Evolutionary conservation across 805 yeast genomes (phyloP).

Genomic region (Wickerhamiella domercqiae): DNA sequence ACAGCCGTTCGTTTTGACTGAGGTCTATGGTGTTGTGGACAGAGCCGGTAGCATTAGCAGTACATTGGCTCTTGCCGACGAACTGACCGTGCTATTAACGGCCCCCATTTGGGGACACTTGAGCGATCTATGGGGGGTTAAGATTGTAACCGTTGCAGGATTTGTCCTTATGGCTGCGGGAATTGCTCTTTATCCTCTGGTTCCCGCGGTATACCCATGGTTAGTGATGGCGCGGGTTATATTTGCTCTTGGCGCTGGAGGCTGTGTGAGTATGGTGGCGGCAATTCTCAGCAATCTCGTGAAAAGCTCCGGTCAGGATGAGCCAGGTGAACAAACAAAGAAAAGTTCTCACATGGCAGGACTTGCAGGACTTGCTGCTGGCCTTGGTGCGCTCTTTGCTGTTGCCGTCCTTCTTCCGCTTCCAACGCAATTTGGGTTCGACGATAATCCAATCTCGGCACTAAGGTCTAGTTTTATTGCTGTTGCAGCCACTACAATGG

Average conservation of each 20-base stretch:
- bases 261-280: constrained; percentile 41
- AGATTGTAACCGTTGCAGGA: constrained; percentile 35
- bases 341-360: constrained; percentile 44
- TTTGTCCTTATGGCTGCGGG: constrained; percentile 34
- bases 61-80: constrained; percentile 41
- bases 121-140: constrained; percentile 48
- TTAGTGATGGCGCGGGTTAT: constrained; percentile 36
- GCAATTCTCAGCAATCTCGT: constrained; percentile 29
- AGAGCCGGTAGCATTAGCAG: constrained; percentile 34
- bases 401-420: constrained; percentile 41
- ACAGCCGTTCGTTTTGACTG: constrained; percentile 31
- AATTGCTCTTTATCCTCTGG: constrained; percentile 36
- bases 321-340: background rate
- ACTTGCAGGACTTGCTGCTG: constrained; percentile 44
- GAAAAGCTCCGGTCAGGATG: background rate
- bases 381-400: constrained; percentile 52
- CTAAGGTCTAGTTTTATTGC: constrained; percentile 35
- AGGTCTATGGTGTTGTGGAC: constrained; percentile 22
- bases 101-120: constrained; percentile 52
- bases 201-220: constrained; percentile 32
- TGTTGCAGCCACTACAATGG: constrained; percentile 6
- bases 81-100: constrained; percentile 34
- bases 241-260: constrained; percentile 47
- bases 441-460: constrained; percentile 29
- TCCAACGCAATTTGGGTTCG: constrained; percentile 35